Evolutionary conservation across 345 rosid species (phyloP).

Genomic region (Salix caprea): DNA sequence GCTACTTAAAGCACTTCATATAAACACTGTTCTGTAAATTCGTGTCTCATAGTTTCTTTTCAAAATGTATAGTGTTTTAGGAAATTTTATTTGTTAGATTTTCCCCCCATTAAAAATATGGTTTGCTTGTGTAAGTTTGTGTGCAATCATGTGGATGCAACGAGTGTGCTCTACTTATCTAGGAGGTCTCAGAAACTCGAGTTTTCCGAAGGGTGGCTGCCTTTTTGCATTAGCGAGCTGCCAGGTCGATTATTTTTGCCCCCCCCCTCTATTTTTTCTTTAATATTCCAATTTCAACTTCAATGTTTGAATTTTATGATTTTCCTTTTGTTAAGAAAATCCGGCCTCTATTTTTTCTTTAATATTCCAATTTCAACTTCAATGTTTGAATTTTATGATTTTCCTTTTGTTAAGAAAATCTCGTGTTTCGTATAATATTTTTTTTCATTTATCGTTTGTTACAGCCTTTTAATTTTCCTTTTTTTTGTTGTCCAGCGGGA

Average conservation of each 20-base stretch:
- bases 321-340: too few relatives aligned
- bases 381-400: background rate
- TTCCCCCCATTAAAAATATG: background rate
- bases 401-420: too few relatives aligned
- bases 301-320: background rate
- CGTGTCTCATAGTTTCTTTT: background rate
- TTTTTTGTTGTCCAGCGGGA: too few relatives aligned
- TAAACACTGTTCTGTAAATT: conserved; percentile 77
- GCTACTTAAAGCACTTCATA: conserved; percentile 88
- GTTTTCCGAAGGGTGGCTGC: conserved; percentile 1
- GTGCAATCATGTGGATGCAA: background rate
- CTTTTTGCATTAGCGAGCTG: background rate
- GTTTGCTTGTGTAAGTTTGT: background rate
- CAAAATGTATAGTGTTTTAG: conserved; percentile 21
- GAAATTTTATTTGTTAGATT: background rate
- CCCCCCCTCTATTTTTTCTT: background rate
- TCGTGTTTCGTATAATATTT: too few relatives aligned
- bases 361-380: background rate
- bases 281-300: background rate
- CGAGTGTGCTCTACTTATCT: background rate
- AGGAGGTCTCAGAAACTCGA: background rate
- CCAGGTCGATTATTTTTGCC: background rate
- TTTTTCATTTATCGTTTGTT: too few relatives aligned
- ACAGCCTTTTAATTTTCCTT: too few relatives aligned
- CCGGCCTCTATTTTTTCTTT: background rate